A percentile compares a stretch with the other conserved stretches of the same genome.
Conservation (phyloP, 371 early-diverging fungal species). For the Mucor piriformis region DNA sequence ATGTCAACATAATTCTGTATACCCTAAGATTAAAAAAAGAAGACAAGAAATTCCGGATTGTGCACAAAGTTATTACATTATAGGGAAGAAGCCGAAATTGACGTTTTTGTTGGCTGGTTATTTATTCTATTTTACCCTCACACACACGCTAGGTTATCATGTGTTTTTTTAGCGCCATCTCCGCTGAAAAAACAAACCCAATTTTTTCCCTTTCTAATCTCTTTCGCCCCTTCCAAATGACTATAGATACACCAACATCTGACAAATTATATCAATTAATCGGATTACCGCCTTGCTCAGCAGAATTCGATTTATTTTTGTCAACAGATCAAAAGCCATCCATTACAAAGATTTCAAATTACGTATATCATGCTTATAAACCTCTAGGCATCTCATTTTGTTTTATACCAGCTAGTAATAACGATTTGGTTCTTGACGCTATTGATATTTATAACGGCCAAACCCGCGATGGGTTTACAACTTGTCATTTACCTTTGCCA, state of each 20-base stretch:
- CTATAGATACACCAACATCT: constrained; percentile 9
- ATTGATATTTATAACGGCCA: constrained; percentile 50
- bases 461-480: constrained; percentile 43
- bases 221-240: not conserved
- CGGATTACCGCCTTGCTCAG: constrained; percentile 11
- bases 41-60: not conserved
- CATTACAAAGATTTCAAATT: constrained; percentile 24
- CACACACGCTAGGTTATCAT: not conserved
- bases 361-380: constrained; percentile 43
- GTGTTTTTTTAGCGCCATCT: not conserved
- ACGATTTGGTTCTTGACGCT: constrained; percentile 30
- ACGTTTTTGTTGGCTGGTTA: not conserved
- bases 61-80: not conserved
- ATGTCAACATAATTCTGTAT: not conserved
- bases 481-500: constrained; percentile 29
- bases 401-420: constrained; percentile 19
- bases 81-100: constrained; percentile 11
- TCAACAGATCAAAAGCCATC: constrained; percentile 18
- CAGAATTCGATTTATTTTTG: not conserved
- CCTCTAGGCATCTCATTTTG: constrained; percentile 47
- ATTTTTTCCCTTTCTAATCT: not conserved
- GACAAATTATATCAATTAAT: constrained; percentile 11
- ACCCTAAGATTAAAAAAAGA: not conserved
- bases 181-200: not conserved
- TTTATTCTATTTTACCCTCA: constrained; percentile 1